Percentiles rank a stretch among this genome's conserved stretches.
These are phyloP conservation scores for Neonectria punicea DNA, from an alignment of 2,329 filamentous ascomycete genomes.

Conservation along the genomic window DNA sequence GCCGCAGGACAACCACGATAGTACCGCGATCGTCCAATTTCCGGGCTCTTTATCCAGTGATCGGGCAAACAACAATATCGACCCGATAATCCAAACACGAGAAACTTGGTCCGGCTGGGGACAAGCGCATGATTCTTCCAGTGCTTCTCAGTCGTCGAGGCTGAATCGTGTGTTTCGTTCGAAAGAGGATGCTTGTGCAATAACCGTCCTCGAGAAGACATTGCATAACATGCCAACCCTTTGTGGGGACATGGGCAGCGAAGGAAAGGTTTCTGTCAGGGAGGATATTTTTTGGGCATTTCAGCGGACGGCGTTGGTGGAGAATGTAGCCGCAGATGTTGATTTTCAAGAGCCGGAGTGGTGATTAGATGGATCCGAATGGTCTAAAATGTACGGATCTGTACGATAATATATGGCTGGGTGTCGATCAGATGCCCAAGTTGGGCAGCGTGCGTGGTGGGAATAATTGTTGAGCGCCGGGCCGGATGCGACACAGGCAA, in stretches of 20 bases:
- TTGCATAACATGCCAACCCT: slow-evolving; percentile 2
- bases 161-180: slow-evolving; percentile 5
- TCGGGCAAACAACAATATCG: slow-evolving; percentile 34
- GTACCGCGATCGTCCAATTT: slow-evolving; percentile 20
- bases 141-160: neutral
- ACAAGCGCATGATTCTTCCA: slow-evolving; percentile 9
- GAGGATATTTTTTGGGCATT: slow-evolving; percentile 30
- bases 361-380: slow-evolving; percentile 11
- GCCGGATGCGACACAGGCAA: neutral
- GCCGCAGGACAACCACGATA: slow-evolving; percentile 45
- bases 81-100: neutral
- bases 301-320: slow-evolving; percentile 34
- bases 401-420: slow-evolving; percentile 15
- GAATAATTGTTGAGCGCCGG: slow-evolving; percentile 1
- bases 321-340: slow-evolving; percentile 17
- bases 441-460: slow-evolving; percentile 12
- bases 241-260: neutral
- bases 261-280: slow-evolving; percentile 18
- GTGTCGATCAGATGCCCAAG: slow-evolving; percentile 16
- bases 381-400: slow-evolving; percentile 17
- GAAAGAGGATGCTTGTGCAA: slow-evolving; percentile 22
- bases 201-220: slow-evolving; percentile 4
- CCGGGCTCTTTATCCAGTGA: slow-evolving; percentile 23
- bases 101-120: neutral
- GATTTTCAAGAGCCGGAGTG: slow-evolving; percentile 20